Conservation (phyloP, 257 asterid genomes). For the Fraxinus excelsior region DNA sequence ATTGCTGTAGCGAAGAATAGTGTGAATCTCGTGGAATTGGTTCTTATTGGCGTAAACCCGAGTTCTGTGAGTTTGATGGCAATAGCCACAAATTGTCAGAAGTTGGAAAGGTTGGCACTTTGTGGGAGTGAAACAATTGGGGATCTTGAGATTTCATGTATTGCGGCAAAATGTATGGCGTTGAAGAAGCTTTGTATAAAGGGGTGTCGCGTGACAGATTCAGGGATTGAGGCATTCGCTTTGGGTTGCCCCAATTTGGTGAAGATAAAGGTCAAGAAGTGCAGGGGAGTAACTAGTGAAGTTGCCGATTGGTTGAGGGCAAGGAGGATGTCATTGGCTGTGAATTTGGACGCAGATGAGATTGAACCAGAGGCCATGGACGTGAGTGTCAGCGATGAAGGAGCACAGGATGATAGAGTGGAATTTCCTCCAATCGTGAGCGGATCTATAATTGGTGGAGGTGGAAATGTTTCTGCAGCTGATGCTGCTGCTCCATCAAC, state of each 20-base stretch:
- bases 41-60: constrained; percentile 84
- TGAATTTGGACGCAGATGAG: constrained; percentile 75
- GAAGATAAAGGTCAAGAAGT: constrained; percentile 83
- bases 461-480: background rate
- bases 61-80: constrained; percentile 58
- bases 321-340: constrained; percentile 54
- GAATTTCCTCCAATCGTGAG: constrained; percentile 46
- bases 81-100: constrained; percentile 66
- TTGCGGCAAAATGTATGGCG: constrained; percentile 64
- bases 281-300: constrained; percentile 67
- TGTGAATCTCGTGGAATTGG: constrained; percentile 68
- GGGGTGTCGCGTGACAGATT: constrained; percentile 75
- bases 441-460: constrained; percentile 7
- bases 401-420: constrained; percentile 48
- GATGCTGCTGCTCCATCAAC: constrained; percentile 39
- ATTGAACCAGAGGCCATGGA: constrained; percentile 45
- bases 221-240: constrained; percentile 76
- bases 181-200: constrained; percentile 86
- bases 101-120: constrained; percentile 79
- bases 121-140: constrained; percentile 92
- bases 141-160: constrained; percentile 71
- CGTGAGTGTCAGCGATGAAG: constrained; percentile 59
- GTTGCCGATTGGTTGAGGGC: constrained; percentile 68
- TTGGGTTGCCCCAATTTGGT: constrained; percentile 87
- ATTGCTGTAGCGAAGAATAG: constrained; percentile 65